Evolutionary conservation across 495 filamentous ascomycete species (phyloP), one percentile per base, ranked within the genome.

Genomic region (Letharia lupina): DNA sequence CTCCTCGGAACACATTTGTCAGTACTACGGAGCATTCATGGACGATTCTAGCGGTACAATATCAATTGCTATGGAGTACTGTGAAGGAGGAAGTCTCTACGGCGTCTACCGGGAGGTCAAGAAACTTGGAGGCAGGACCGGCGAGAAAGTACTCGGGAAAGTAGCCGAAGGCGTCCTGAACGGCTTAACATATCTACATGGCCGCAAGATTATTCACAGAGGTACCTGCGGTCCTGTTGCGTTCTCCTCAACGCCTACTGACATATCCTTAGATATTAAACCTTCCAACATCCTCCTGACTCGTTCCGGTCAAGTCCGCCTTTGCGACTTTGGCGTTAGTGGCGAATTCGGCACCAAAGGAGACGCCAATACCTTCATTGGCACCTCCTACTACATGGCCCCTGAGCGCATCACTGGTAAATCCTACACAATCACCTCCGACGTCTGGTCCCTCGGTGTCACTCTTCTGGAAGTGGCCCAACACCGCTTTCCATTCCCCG

Each of bases 301-400:
- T 73, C 89, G 92, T 52, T 86, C 90, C 70, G 94, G 94, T 41
- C 89, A 95, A 70, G 94, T 98, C 61, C 97, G 97, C 78, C 86
- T 98, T 12, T 98, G 94, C 78, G 94, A 98, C 77, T 98, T 98
- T 70, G 94, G 94, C 70, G 94, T 98, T 64, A 93, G 89, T 63
- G 94, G 94, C 66, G 95, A 98, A 78, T 96, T 96, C 75, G 94
- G 94, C 68, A 98, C 94, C 62, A 97, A 97, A 75, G 94, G 94
- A 41, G 95, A 97, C 73, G 94, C 94, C 67, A 97, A 97, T 77
- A 98, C 94, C 7, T 98, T 98, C 73, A 98, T 98, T 73, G 94
- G 94, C 35, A 98, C 94, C 44, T 95, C 91, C 28, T 98, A 98
- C 76, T 98, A 98, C 79, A 98, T 98, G 94, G 95, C 94, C 7